Evolutionary conservation across 2,329 filamentous ascomycete genomes (phyloP).

Genomic region (Fusarium circinatum): DNA sequence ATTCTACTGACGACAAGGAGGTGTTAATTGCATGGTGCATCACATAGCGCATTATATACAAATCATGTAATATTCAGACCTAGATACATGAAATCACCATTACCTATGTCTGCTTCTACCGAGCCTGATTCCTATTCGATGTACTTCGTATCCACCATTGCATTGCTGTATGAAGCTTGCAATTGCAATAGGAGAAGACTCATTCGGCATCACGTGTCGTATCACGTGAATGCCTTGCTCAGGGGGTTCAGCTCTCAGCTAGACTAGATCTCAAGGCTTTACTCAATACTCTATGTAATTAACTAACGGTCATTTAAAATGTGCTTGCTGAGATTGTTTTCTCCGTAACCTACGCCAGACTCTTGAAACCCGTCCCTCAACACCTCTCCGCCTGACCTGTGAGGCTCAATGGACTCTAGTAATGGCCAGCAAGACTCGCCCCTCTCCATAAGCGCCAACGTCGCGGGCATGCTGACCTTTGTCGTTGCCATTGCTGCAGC

Average conservation of each 20-base stretch:
- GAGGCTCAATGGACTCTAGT: constrained; percentile 38
- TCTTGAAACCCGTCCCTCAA: not conserved
- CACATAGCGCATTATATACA: constrained; percentile 20
- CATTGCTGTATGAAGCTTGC: not conserved
- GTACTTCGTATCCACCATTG: not conserved
- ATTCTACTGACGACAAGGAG: constrained; percentile 10
- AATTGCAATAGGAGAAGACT: not conserved
- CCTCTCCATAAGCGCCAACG: constrained; percentile 55
- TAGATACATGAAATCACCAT: not conserved
- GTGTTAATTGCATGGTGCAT: constrained; percentile 23
- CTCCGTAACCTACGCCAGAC: not conserved
- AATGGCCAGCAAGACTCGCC: constrained; percentile 52
- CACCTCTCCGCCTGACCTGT: not conserved
- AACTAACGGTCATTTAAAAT: not conserved
- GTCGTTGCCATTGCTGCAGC: constrained; percentile 57
- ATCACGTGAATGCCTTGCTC: constrained; percentile 11
- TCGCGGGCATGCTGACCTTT: constrained; percentile 60
- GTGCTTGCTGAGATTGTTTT: not conserved
- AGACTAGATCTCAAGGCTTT: not conserved
- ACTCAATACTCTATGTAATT: not conserved
- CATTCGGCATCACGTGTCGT: not conserved
- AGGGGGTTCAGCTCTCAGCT: not conserved
- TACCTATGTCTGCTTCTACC: not conserved
- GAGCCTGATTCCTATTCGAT: not conserved
- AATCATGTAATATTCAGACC: constrained; percentile 6